These are phyloP conservation scores for Conticribra weissflogii DNA, from an alignment of 108 stramenopile genomes.

Conservation along the genomic window DNA sequence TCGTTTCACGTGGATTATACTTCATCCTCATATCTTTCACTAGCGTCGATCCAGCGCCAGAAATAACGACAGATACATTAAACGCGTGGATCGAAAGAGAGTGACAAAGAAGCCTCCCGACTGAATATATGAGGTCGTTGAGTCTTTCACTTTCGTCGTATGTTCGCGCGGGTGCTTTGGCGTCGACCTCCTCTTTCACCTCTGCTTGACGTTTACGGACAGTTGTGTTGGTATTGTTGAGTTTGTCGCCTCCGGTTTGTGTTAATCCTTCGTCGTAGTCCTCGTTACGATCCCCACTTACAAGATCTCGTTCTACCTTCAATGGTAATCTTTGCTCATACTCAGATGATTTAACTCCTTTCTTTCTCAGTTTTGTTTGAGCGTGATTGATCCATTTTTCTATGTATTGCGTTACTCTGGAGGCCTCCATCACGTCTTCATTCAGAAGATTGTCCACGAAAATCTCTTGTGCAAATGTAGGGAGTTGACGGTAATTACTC, in stretches of 20 bases:
- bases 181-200: too few relatives aligned
- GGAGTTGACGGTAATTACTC: conserved; percentile 4
- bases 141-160: conserved; percentile 15
- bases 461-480: conserved; percentile 25
- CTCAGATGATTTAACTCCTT: not conserved
- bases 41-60: conserved; percentile 16
- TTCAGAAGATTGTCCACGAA: conserved; percentile 1
- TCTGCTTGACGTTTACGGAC: too few relatives aligned
- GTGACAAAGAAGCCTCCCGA: conserved; percentile 10
- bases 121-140: conserved; percentile 6
- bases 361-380: conserved; percentile 10
- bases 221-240: too few relatives aligned
- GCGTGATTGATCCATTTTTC: conserved; percentile 29
- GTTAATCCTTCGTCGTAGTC: too few relatives aligned
- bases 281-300: too few relatives aligned
- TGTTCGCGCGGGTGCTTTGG: not conserved
- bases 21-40: conserved; percentile 13
- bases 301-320: not conserved
- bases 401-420: conserved; percentile 9
- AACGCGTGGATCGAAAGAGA: conserved; percentile 10
- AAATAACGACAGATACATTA: conserved; percentile 23
- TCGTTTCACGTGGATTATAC: conserved; percentile 5
- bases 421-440: conserved; percentile 9
- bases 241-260: too few relatives aligned
- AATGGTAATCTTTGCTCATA: not conserved